These are phyloP conservation scores for Trichoderma aggressivum DNA, from an alignment of 2,329 filamentous ascomycete genomes.

Conservation along the genomic window DNA sequence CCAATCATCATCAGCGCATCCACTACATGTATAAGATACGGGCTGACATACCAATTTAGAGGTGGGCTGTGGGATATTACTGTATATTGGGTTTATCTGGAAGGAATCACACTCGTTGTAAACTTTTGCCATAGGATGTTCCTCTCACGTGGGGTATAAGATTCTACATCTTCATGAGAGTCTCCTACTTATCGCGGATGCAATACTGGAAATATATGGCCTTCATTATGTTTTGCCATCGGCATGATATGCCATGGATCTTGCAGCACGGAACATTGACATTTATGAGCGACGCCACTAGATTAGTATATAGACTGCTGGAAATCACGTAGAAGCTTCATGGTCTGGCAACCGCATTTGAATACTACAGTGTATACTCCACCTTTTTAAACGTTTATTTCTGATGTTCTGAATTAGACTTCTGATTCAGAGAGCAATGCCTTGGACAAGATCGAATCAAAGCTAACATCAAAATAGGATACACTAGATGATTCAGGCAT, in stretches of 20 bases:
- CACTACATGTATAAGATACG: neutral
- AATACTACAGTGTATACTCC: neutral
- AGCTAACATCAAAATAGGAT: neutral
- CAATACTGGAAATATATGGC: neutral
- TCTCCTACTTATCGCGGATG: neutral
- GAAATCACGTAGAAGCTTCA: neutral
- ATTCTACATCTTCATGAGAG: neutral
- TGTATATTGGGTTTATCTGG: neutral
- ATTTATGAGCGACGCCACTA: neutral
- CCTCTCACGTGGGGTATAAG: neutral
- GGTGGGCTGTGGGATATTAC: neutral
- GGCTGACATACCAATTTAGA: neutral
- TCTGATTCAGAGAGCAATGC: neutral
- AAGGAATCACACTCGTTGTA: neutral
- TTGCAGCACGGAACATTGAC: neutral
- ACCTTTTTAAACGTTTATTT: neutral
- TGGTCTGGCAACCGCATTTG: neutral
- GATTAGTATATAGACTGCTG: neutral
- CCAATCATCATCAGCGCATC: neutral
- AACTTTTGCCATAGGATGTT: neutral
- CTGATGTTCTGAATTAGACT: neutral
- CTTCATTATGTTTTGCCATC: neutral
- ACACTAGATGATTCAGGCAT: neutral
- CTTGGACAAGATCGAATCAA: neutral
- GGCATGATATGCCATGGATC: fast-evolving